Conservation (phyloP, 768 basidiomycete species). For the Phlebiopsis flavidoalba region DNA sequence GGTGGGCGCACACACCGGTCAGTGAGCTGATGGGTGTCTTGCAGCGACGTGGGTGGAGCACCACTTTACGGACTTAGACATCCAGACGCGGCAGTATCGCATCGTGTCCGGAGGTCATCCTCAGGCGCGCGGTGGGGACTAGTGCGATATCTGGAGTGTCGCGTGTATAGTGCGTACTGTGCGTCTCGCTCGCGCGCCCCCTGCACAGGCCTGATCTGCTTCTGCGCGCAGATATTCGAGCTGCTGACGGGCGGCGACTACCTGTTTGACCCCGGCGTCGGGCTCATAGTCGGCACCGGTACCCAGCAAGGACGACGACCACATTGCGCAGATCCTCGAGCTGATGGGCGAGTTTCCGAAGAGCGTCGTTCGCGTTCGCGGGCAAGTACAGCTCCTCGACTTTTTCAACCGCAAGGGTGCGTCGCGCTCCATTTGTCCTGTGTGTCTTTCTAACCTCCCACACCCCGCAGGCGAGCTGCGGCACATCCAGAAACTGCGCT, state of each 20-base stretch:
- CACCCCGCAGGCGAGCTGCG: slow-evolving; percentile 65
- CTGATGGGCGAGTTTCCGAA: slow-evolving; percentile 88
- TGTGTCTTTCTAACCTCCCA: not conserved
- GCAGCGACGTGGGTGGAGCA: slow-evolving; percentile 86
- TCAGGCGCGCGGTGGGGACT: slow-evolving; percentile 93
- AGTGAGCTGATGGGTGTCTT: not conserved
- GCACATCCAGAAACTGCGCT: slow-evolving; percentile 91
- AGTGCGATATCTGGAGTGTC: slow-evolving; percentile 95
- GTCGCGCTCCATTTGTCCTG: slow-evolving; percentile 13
- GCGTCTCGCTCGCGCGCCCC: not conserved
- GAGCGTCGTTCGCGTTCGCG: slow-evolving; percentile 70
- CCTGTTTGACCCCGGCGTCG: slow-evolving; percentile 93
- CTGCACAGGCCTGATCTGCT: not conserved
- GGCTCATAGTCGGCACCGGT: slow-evolving; percentile 91
- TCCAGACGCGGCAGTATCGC: slow-evolving; percentile 95
- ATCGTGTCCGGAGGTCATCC: slow-evolving; percentile 97
- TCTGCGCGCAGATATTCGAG: slow-evolving; percentile 71
- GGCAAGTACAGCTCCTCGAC: slow-evolving; percentile 92
- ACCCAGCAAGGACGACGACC: slow-evolving; percentile 96
- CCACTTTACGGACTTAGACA: slow-evolving; percentile 98
- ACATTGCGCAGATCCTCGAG: slow-evolving; percentile 98
- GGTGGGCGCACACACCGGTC: not conserved
- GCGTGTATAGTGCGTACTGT: slow-evolving; percentile 75
- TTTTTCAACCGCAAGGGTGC: slow-evolving; percentile 95
- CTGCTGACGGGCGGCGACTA: slow-evolving; percentile 96